Base-by-base conservation (phyloP, 2,329 filamentous ascomycete species). In the Penicillium sclerotigenum region DNA sequence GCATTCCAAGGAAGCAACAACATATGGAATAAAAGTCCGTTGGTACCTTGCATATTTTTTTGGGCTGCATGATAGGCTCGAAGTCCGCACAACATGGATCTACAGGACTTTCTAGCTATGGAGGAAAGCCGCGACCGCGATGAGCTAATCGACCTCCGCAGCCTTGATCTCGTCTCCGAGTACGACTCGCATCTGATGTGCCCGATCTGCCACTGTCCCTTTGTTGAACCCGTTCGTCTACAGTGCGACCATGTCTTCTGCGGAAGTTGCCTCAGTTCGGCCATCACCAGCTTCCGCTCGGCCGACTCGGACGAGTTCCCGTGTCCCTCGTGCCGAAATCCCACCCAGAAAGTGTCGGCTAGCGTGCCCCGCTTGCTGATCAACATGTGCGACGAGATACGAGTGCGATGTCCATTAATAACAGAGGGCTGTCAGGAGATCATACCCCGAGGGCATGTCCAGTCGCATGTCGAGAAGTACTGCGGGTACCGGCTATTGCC, bases 181-280 rank as follows among this genome's bases (percentile, higher is more conserved):
- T 81, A 81, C 66, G 83, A 87, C 67, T 77, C 77, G 58, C 85
- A 87, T 65, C 76, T 87, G 48, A 81, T 84, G 74, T 87, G 84
- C 66, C 79, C 83, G 16, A 87, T 87, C 60, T 87, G 84, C 69
- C 83, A 84, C 65, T 83, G 81, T 58, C 82, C 84, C 8, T 85
- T 86, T 64, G 79, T 86, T 52, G 74, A 79, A 50, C 84, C 84
- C 1, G 77, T 85, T 42, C 76, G 82, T 62, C 73, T 84, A 46
- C 76, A 81, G 60, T 87, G 84, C 71, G 83, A 86, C 60, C 84
- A 87, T 72, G 81, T 83, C 60, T 87, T 87, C 73, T 87, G 84
- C 71, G 74, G 78, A 52, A 77, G 80, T 24, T 87, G 84, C 65
- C 75, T 87, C 57, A 77, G 77, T 48, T 73, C 77, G 42, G 77